Conservation (phyloP, 2,329 filamentous ascomycete species). For the Xylaria arbuscula region DNA sequence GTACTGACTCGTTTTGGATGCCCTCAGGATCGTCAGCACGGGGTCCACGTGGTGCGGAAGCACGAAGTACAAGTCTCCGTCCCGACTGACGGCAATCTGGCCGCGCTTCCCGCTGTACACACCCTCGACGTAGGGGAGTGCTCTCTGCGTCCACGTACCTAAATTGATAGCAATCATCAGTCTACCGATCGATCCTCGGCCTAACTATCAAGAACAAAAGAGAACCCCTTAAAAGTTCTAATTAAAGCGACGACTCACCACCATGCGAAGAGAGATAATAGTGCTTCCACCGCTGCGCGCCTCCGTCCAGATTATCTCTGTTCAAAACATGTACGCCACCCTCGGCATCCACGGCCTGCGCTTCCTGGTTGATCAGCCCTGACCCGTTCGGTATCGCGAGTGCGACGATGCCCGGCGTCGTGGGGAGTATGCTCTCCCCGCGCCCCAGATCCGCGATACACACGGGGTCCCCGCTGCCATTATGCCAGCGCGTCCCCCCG, state of each 20-base stretch:
- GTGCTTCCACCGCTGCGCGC: slow-evolving; percentile 53
- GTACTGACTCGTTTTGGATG: slow-evolving; percentile 47
- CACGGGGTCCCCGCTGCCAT: slow-evolving; percentile 53
- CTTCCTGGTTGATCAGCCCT: slow-evolving; percentile 63
- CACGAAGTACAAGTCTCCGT: slow-evolving; percentile 53
- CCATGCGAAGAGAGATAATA: slow-evolving; percentile 51
- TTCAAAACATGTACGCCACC: slow-evolving; percentile 63
- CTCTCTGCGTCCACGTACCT: slow-evolving; percentile 52
- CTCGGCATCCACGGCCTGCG: slow-evolving; percentile 57
- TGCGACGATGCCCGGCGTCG: slow-evolving; percentile 55
- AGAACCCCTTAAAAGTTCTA: too few species aligned
- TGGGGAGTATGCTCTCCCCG: slow-evolving; percentile 55
- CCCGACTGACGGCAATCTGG: slow-evolving; percentile 50
- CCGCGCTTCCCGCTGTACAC: slow-evolving; percentile 52
- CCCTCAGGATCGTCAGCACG: slow-evolving; percentile 50
- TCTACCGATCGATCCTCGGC: background rate
- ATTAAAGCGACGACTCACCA: slow-evolving; percentile 41
- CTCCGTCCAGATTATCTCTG: slow-evolving; percentile 54
- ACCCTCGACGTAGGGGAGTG: slow-evolving; percentile 49
- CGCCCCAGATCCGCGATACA: slow-evolving; percentile 52
- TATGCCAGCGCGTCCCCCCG: slow-evolving; percentile 57
- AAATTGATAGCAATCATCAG: background rate
- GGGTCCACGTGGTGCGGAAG: slow-evolving; percentile 51
- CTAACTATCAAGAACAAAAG: too few species aligned
- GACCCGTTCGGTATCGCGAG: slow-evolving; percentile 58